Evolutionary conservation across 352 stramenopile genomes (phyloP).

Genomic region (Phytophthora agathidicida): DNA sequence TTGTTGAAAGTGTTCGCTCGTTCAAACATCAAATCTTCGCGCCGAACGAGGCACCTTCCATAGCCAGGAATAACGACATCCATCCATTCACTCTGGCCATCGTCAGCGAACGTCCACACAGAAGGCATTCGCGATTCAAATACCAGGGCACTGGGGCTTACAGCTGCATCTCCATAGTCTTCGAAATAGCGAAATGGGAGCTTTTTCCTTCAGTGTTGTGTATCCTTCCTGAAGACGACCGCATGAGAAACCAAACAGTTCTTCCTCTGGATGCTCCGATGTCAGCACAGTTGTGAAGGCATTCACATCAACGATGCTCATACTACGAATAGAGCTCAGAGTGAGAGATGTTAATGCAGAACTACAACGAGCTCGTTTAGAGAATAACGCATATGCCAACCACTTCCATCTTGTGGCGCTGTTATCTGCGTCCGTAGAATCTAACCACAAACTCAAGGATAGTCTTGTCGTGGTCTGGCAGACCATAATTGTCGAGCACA

Average conservation of each 20-base stretch:
- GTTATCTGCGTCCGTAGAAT: neutral
- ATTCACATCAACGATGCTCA: neutral
- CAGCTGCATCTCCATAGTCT: neutral
- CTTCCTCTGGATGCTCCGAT: slow-evolving; percentile 4
- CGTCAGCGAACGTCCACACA: slow-evolving; percentile 11
- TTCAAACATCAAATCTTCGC: slow-evolving; percentile 4
- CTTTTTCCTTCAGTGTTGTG: neutral
- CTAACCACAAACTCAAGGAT: neutral
- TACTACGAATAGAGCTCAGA: neutral
- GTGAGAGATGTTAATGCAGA: slow-evolving; percentile 2
- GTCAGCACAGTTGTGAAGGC: neutral
- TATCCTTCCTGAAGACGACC: neutral
- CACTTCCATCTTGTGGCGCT: slow-evolving; percentile 6
- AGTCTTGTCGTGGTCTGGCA: neutral
- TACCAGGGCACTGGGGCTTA: neutral
- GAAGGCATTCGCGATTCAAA: neutral
- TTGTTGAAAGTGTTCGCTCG: neutral
- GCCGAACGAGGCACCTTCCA: slow-evolving; percentile 9
- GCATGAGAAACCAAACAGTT: neutral
- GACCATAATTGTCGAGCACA: slow-evolving; percentile 2
- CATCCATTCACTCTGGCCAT: slow-evolving; percentile 11
- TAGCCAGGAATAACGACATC: slow-evolving; percentile 6
- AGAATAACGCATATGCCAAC: slow-evolving; percentile 13
- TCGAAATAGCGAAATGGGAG: neutral
- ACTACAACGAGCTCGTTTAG: neutral